phyloP scores from a whole-genome alignment of 192 early-diverging fungal species.

The Backusella liffmaniae region DNA sequence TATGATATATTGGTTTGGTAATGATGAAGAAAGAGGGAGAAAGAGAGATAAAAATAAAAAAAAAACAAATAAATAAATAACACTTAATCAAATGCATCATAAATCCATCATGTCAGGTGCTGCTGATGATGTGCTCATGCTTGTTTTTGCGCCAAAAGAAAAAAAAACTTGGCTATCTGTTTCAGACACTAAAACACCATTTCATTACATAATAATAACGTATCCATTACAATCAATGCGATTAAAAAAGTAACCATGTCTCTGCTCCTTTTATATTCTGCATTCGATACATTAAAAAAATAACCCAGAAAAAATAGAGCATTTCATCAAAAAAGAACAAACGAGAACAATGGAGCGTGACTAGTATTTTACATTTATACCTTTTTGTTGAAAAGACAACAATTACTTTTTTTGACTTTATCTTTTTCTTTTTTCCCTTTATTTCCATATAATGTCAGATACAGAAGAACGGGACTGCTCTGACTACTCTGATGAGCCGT shows the following conservation, averaged over 20 bases:
- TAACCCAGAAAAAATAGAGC: too few relatives aligned
- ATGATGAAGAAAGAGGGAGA: background rate
- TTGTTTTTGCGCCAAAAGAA: background rate
- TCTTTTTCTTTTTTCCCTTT: background rate
- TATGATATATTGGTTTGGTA: background rate
- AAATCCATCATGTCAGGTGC: conserved; percentile 1
- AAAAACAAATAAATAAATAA: background rate
- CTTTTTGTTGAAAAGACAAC: background rate
- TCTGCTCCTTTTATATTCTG: too few relatives aligned
- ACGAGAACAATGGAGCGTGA: background rate
- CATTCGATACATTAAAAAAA: too few relatives aligned
- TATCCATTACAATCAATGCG: too few relatives aligned
- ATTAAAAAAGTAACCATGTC: background rate
- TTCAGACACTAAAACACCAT: background rate
- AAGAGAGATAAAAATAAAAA: background rate
- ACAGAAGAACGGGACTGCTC: background rate
- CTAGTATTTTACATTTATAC: background rate
- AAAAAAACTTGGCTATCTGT: background rate
- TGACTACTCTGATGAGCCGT: background rate
- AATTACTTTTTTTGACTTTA: background rate
- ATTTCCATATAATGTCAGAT: background rate
- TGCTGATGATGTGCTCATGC: conserved; percentile 5
- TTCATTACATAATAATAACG: too few relatives aligned
- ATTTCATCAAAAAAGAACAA: background rate
- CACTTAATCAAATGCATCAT: background rate